These are phyloP conservation scores for Cardamine chenopodiifolia DNA, from an alignment of 345 rosid genomes.

Conservation along the genomic window DNA sequence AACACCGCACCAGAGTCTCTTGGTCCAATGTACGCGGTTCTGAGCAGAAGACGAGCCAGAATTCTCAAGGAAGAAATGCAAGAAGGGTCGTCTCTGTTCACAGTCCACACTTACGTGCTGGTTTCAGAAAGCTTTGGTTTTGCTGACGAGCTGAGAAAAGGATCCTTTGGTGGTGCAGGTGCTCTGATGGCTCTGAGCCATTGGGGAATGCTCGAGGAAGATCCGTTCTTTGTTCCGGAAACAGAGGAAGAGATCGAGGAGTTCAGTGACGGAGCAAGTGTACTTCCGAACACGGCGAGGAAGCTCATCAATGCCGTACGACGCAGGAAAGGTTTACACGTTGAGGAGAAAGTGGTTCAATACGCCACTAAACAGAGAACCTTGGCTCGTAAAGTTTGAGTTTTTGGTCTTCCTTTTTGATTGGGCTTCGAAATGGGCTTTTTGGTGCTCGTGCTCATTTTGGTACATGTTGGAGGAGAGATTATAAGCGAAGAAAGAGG, in stretches of 20 bases:
- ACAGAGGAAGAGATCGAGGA: slow-evolving; percentile 89
- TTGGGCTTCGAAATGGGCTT: slow-evolving; percentile 27
- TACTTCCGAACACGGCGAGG: slow-evolving; percentile 78
- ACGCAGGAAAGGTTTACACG: slow-evolving; percentile 77
- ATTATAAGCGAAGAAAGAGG: not conserved
- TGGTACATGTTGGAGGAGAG: not conserved
- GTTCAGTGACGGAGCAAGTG: slow-evolving; percentile 89
- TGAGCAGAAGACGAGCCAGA: slow-evolving; percentile 72
- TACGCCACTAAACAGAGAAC: slow-evolving; percentile 89
- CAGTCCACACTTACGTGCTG: slow-evolving; percentile 77
- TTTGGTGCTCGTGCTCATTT: not conserved
- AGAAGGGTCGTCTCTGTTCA: slow-evolving; percentile 80
- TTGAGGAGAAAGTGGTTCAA: slow-evolving; percentile 88
- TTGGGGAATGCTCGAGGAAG: slow-evolving; percentile 86
- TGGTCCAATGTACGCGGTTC: slow-evolving; percentile 82
- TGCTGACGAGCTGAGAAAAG: slow-evolving; percentile 78
- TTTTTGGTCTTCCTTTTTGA: not conserved
- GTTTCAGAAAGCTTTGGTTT: slow-evolving; percentile 93
- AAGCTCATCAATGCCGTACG: slow-evolving; percentile 80
- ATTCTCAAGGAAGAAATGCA: slow-evolving; percentile 95
- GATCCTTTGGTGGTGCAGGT: slow-evolving; percentile 89
- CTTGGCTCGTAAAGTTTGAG: slow-evolving; percentile 63
- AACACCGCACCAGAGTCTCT: slow-evolving; percentile 73
- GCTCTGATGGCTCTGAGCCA: slow-evolving; percentile 88
- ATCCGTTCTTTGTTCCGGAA: slow-evolving; percentile 88